Base-by-base conservation (phyloP, 108 stramenopile species). In the Skeletonema potamos region DNA sequence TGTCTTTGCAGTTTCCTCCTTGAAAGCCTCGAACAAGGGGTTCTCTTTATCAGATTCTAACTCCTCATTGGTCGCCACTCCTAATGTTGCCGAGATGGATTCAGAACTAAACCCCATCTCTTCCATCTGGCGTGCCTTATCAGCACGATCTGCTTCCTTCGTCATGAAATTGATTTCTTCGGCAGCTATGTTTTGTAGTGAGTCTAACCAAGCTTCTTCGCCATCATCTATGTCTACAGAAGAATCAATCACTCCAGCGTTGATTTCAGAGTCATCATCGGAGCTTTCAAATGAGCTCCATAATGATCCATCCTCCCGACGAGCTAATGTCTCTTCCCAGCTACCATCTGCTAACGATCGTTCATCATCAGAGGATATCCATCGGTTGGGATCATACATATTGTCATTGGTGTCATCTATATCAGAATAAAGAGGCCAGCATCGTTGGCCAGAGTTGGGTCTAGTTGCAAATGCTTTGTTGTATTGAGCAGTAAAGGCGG, bases 111-210 rank as follows among this genome's bases (percentile, higher is more conserved):
- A 90, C n/a, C 88, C 88, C 87, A 85, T 85, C 70, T 93, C 92
- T 81, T 87, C 68, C 92, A 93, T 93, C 74, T 90, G 86, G 15
- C 92, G 86, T 44, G 59, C 89, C 69, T 86, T 90, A 61, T 93
- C 87, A 30, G 92, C 92, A 33, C 92, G 83, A 55, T 89, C 87
- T 13, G 85, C 87, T 64, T 93, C 92, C 46, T 61, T 79, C 54
- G 74, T 59, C 63, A 86, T 93, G 75, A 90, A 93, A 57, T 86
- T 70, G 15, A 90, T 70, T 77, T 93, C 92, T 54, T 90, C 87
- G 29, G 86, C 89, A 3, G 85, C 65, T 27, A 93, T 82, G 27
- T 71, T 61, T 10, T 86, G 84, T 55, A 93, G 74, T 6, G 87
- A 70, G 73, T 93, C 78, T 64, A 93, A 64, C 92, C 92, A 93